Conservation (phyloP, 176 grass and related monocot species). For the Puya raimondii region DNA sequence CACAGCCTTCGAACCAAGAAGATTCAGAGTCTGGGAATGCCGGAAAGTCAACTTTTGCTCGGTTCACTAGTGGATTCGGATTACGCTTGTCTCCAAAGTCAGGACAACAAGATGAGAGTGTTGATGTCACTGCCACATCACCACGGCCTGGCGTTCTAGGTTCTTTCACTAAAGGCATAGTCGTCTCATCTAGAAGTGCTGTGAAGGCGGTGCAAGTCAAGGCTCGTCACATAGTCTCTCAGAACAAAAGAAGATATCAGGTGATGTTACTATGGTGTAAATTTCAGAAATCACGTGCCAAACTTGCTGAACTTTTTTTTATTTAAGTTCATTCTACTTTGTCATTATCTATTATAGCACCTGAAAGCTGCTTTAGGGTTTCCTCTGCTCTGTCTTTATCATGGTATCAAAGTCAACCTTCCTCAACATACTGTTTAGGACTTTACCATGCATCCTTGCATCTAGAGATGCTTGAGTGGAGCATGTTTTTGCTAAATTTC, state of each 20-base stretch:
- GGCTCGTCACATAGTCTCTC: conserved; percentile 93
- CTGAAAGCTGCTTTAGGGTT: too few species aligned
- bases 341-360: too few species aligned
- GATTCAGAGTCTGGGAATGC: conserved; percentile 45
- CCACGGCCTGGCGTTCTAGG: conserved; percentile 72
- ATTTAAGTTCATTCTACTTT: too few species aligned
- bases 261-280: conserved; percentile 23
- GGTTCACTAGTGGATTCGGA: conserved; percentile 71
- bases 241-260: conserved; percentile 98
- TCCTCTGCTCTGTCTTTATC: too few species aligned
- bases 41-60: conserved; percentile 74
- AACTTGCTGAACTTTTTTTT: too few species aligned
- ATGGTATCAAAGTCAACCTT: too few species aligned
- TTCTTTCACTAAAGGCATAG: conserved; percentile 78
- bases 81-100: conserved; percentile 65
- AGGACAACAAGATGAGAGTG: conserved; percentile 38
- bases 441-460: too few species aligned
- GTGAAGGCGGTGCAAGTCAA: conserved; percentile 98
- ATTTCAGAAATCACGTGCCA: too few species aligned
- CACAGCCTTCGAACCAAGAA: conserved; percentile 48
- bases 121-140: conserved; percentile 40
- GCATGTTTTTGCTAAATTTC: too few species aligned
- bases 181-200: conserved; percentile 89
- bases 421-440: too few species aligned
- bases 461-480: too few species aligned